Evolutionary conservation across 768 basidiomycete species (phyloP), one percentile per base, ranked within the genome.

Genomic region (Daedaleopsis sinensis): DNA sequence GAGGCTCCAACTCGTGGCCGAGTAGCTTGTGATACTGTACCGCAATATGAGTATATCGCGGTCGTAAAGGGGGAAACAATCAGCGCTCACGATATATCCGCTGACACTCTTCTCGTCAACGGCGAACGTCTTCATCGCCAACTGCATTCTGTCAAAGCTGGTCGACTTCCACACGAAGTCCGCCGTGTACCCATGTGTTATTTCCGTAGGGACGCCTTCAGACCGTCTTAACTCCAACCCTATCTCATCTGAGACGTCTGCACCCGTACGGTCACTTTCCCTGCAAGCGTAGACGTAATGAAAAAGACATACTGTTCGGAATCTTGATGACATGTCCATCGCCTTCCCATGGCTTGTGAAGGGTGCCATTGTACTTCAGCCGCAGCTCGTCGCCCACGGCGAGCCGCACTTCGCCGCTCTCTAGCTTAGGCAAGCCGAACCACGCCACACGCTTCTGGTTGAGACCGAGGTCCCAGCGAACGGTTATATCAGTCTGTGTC

Each of bases 91-190:
- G 62, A 99, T 99, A 66, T 98, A 99, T 12, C 96, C 97, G 71
- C 93, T 96, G 67, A 99, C 97, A 72, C 95, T 97, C 82, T 98
- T 97, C 76, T 99, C 97, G 68, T 99, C 97, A 18, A 99, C 91
- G 9, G 97, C 97, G 72, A 99, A 99, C 1, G 96, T 98, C 83
- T 98, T 98, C 96, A 99, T 98, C 0, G 97, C 96, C 37, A 94
- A 83, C 72, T 99, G 97, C 97, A 99, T 99, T 52, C 97, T 84
- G 74, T 99, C 97, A 70, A 99, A 99, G 74, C 96, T 98, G 1
- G 97, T 99, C 5, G 95, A 96, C 76, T 99, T 99, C 97, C 97
- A 99, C 5, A 99, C 96, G 70, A 98, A 99, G 74, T 99, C 97
- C n/a, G 90, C 97, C 0, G 93, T 89, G 70, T 97, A 98, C 67